Percentiles rank a stretch among this genome's conserved stretches.
phyloP scores from a whole-genome alignment of 441 rosid genomes.

The Cnidoscolus chayamansa region DNA sequence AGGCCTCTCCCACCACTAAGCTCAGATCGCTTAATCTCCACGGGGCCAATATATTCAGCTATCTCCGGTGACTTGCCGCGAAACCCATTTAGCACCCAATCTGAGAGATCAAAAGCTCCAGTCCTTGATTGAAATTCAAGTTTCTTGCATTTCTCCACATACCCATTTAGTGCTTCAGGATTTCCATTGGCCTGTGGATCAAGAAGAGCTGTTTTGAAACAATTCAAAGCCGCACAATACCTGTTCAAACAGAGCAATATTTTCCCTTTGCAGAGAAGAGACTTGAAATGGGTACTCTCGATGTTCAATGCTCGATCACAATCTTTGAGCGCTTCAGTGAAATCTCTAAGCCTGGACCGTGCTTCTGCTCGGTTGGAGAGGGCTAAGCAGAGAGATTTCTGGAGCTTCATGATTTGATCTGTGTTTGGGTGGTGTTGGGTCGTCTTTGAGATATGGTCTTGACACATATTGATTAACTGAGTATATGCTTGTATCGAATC shows the following conservation, averaged over 20 bases:
- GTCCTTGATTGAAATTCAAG: conserved; percentile 51
- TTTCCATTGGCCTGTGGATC: too few species aligned
- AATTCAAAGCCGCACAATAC: conserved; percentile 25
- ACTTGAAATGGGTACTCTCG: conserved; percentile 68
- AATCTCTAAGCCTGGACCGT: conserved; percentile 41
- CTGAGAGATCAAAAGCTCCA: conserved; percentile 73
- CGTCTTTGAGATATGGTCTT: conserved; percentile 32
- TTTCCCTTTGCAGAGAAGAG: conserved; percentile 79
- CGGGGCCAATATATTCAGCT: conserved; percentile 65
- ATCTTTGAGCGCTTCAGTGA: conserved; percentile 48
- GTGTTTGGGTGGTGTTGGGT: conserved; percentile 27
- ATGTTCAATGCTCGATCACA: conserved; percentile 58
- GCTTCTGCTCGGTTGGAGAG: conserved; percentile 81
- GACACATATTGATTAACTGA: conserved; percentile 55
- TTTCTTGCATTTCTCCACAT: too few species aligned
- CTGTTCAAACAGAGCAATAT: conserved; percentile 55
- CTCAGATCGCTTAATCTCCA: conserved; percentile 56
- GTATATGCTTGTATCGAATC: conserved; percentile 59
- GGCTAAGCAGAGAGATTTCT: conserved; percentile 60
- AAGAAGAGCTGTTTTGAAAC: too few species aligned
- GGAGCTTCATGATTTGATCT: conserved; percentile 37
- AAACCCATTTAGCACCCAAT: conserved; percentile 73
- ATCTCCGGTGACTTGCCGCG: conserved; percentile 63
- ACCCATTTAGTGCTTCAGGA: too few species aligned
- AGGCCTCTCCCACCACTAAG: conserved; percentile 72